phyloP scores from a whole-genome alignment of 257 asterid species.

The Paraleonurus japonicus region DNA sequence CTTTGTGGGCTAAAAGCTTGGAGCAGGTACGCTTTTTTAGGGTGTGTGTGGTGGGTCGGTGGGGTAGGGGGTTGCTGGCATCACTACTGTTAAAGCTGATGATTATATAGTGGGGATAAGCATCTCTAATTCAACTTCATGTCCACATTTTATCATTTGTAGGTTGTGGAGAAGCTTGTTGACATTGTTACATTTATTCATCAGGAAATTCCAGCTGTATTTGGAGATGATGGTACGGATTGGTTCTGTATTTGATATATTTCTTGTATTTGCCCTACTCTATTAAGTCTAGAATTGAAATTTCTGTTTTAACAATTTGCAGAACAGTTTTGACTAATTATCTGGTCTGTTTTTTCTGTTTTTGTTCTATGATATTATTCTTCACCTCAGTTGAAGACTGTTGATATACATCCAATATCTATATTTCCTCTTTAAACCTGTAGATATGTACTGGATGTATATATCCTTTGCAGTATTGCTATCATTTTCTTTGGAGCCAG shows the following conservation, averaged over 20 bases:
- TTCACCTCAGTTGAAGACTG: background rate
- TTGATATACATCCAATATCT: background rate
- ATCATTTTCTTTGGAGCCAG: background rate
- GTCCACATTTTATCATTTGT: conserved; percentile 22
- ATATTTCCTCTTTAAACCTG: background rate
- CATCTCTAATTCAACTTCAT: conserved; percentile 13
- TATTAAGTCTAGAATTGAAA: background rate
- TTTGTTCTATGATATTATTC: background rate
- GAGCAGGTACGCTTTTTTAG: conserved; percentile 65
- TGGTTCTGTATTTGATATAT: background rate
- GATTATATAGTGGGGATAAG: background rate
- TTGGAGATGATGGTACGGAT: conserved; percentile 69
- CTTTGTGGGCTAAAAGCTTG: conserved; percentile 92
- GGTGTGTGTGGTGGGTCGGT: background rate
- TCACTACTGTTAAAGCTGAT: background rate
- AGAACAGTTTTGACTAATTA: background rate
- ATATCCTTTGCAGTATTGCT: too few species aligned
- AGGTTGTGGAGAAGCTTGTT: conserved; percentile 98
- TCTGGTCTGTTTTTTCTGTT: background rate
- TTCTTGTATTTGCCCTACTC: background rate
- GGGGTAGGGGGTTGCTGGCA: background rate
- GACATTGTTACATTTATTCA: conserved; percentile 84
- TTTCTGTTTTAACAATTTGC: background rate
- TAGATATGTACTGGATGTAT: too few species aligned
- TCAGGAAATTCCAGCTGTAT: conserved; percentile 77